These are phyloP conservation scores for Neckera pumila DNA, from an alignment of 225 moss, liverwort and hornwort species.

Conservation along the genomic window DNA sequence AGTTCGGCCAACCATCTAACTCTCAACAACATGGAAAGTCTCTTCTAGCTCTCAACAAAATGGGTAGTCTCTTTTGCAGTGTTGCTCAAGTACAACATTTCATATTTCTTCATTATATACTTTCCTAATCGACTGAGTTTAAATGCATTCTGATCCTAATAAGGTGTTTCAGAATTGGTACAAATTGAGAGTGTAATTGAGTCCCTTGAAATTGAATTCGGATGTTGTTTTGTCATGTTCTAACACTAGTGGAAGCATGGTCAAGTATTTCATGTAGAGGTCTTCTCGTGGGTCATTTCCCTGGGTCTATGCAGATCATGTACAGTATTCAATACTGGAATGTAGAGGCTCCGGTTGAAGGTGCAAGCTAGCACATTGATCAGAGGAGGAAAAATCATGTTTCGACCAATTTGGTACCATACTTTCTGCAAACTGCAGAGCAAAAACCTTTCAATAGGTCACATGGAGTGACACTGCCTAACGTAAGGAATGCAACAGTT, in stretches of 20 bases:
- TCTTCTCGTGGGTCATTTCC: neutral
- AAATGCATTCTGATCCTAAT: neutral
- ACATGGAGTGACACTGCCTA: neutral
- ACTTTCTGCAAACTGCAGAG: neutral
- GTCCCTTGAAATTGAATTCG: neutral
- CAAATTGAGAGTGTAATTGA: neutral
- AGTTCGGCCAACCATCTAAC: neutral
- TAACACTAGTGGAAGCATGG: neutral
- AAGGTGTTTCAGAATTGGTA: neutral
- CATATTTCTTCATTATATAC: neutral
- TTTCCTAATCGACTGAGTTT: neutral
- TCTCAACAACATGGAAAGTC: neutral
- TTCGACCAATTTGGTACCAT: neutral
- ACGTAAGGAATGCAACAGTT: neutral
- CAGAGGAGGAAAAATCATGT: neutral
- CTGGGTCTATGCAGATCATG: neutral
- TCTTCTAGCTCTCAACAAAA: neutral
- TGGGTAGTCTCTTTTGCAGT: neutral
- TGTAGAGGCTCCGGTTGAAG: neutral
- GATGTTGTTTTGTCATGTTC: neutral
- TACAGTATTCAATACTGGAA: neutral
- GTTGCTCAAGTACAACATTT: neutral
- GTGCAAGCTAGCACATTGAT: neutral
- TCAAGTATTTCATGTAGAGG: neutral
- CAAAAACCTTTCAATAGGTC: neutral